Evolutionary conservation across 2,329 filamentous ascomycete species (phyloP), one percentile per base, ranked within the genome.

Genomic region (Sporothrix luriei): DNA sequence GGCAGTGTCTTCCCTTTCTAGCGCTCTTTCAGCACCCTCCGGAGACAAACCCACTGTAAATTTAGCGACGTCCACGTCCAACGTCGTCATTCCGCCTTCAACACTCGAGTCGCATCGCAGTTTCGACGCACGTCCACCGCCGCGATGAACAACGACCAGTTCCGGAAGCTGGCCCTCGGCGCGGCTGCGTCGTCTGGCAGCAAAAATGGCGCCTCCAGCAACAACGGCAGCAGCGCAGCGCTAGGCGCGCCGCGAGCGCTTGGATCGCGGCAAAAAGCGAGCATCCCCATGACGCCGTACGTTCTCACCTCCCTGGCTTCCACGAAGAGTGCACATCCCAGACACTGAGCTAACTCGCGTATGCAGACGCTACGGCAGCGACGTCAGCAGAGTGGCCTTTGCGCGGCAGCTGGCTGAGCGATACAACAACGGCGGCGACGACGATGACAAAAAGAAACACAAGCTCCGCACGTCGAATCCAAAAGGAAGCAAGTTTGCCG

Each of bases 231-330:
- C 62, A 24, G 21, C 24, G 19, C 85, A 19, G 78, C 76, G 4
- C 52, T 75, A 0, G 68, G 71, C 74, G 72, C 73, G 75, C 71
- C 74, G 74, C 80, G 82, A 64, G 80, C 87, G 4, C 84, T 97
- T 69, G 93, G 93, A 26, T 95, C 92, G 70, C 87, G 91, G 76
- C 88, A 91, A 80, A 88, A 88, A 74, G 87, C 91, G 46, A 94
- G 87, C 79, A 94, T 97, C 72, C 93, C 93, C 69, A 97, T 97
- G 94, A 97, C 94, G 62, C 94, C 94, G 90, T 93, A 84, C 75
- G 89, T 83, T 10, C 21, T 7, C 33, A 21, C 26, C 1, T 6
- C 46, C 33, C 7, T 29, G 33, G 33, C 33, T 33, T 33, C 3
- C 5, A 33, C 5, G 33, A 33, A 33, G 7, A 9, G 33, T 33